A percentile compares a stretch with the other conserved stretches of the same genome.
phyloP scores from a whole-genome alignment of 2,329 filamentous ascomycete species.

The Geosmithia putterillii region DNA sequence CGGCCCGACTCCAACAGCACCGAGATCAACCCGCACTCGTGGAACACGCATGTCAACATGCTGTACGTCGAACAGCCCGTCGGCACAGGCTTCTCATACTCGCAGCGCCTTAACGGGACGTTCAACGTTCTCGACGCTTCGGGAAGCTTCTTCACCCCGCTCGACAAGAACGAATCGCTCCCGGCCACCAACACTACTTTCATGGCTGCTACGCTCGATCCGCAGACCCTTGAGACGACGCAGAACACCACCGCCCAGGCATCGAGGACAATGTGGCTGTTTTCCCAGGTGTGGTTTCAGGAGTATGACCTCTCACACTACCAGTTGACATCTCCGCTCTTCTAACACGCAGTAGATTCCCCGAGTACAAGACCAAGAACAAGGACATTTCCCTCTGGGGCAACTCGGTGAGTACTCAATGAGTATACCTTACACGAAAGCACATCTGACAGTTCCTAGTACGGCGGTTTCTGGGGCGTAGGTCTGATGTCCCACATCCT shows the following conservation, averaged over 20 bases:
- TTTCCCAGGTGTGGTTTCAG: slow-evolving; percentile 44
- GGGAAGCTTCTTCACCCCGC: slow-evolving; percentile 5
- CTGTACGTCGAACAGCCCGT: slow-evolving; percentile 10
- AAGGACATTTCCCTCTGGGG: slow-evolving; percentile 49
- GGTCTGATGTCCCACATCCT: slow-evolving; percentile 3
- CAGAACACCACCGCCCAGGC: slow-evolving; percentile 37
- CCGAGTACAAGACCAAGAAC: slow-evolving; percentile 35
- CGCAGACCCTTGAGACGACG: background rate
- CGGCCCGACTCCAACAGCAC: slow-evolving; percentile 37
- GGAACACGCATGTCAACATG: slow-evolving; percentile 7
- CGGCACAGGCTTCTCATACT: slow-evolving; percentile 9
- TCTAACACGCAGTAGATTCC: slow-evolving; percentile 24
- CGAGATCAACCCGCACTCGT: slow-evolving; percentile 29
- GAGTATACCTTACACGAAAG: background rate
- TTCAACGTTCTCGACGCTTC: slow-evolving; percentile 29
- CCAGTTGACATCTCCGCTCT: background rate
- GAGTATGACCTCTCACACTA: slow-evolving; percentile 5
- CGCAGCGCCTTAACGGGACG: slow-evolving; percentile 42
- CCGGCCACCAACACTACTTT: slow-evolving; percentile 7
- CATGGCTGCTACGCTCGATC: background rate
- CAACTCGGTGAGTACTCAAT: slow-evolving; percentile 28
- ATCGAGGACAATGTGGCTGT: slow-evolving; percentile 46
- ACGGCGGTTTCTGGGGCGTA: slow-evolving; percentile 4
- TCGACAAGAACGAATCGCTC: background rate
- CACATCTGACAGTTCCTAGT: background rate